Evolutionary conservation across 2,329 filamentous ascomycete genomes (phyloP), one percentile per base, ranked within the genome.

Genomic region (Fusarium odoratissimum): DNA sequence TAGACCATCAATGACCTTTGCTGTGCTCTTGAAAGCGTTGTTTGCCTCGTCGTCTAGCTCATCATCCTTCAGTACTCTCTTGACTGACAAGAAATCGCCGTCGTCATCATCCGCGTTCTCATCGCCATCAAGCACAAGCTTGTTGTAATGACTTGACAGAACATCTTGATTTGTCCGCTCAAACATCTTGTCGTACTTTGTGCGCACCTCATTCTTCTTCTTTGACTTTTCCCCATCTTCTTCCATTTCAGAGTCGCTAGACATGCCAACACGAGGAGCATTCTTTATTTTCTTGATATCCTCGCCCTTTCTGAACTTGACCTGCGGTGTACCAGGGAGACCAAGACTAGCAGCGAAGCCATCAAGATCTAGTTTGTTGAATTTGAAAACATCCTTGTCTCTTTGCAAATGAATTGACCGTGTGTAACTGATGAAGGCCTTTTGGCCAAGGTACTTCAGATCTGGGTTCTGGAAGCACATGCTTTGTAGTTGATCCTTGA

Each of bases 151-250:
- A 62, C 92, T 91, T n/a, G 95, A 95, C 72, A 99, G 84, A 37
- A 99, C 93, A 79, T 98, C 95, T 82, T 98, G 95, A 82, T 99
- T 99, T 76, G 92, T 93, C 68, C 96, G 89, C 85, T 98, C 95
- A 82, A 98, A 98, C 96, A 99, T 98, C 76, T 94, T 92, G 82
- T 99, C 95, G 80, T 97, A 97, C 82, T 97, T 98, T 37, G 97
- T 99, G 69, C 95, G 90, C 23, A 97, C 93, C 76, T 91, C 89
- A 16, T 87, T 86, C 83, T 93, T 91, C 83, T 91, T 90, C 80
- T 89, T 90, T 68, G 85, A 83, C 73, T 85, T 84, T 77, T 87
- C 87, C 38, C 80, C 84, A 60, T 89, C 90, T 55, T 82, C 83
- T 17, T 89, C 88, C 5, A 83, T 84, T 37, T 87, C 88, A 7